Base-by-base conservation (phyloP, 1,284 basidiomycete genomes). In the Apiotrichum veenhuisii region DNA sequence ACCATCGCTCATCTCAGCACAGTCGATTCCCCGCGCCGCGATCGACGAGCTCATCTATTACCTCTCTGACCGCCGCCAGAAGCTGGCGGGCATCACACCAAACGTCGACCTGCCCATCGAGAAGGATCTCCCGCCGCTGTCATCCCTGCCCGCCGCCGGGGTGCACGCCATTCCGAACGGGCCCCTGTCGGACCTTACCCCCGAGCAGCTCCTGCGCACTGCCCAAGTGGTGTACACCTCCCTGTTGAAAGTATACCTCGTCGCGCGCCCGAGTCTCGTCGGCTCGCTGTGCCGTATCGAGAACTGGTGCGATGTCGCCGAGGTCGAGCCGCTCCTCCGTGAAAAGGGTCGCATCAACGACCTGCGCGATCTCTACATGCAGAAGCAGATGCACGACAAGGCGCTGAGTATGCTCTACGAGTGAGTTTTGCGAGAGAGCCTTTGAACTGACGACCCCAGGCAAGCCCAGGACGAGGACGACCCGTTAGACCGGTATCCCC, bases 221-320 rank as follows among this genome's bases (percentile, higher is more conserved):
- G 94, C 93, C 0, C 93, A 96, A 76, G 85, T 97, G 22, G 89
- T 98, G 22, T 93, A 98, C 71, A 98, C 96, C 0, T 92, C 90
- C 10, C 78, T 98, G 62, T 94, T 98, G 79, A 96, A 96, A 77
- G 87, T 88, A 11, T 98, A 96, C 73, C 78, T 98, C 22, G 81
- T 89, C 37, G 87, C 88, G 30, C 82, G 89, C 55, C 93, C 95
- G 0, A 85, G 83, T 11, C 78, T 98, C 57, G 80, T 98, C 5
- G 92, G 91, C 0, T 85, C 91, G 25, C 76, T 98, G 43, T 98
- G 95, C 75, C 83, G 96, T 38, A 81, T 95, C 40, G 85, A 90
- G 22, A 98, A 98, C 75, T 98, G 93, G 91, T 98, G 94, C 76
- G 92, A 98, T 70, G 92, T 98, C 0, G 85, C 86, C 1, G 91